Evolutionary conservation across 805 yeast genomes (phyloP).

Genomic region (Debaryomyces tyrocola): DNA sequence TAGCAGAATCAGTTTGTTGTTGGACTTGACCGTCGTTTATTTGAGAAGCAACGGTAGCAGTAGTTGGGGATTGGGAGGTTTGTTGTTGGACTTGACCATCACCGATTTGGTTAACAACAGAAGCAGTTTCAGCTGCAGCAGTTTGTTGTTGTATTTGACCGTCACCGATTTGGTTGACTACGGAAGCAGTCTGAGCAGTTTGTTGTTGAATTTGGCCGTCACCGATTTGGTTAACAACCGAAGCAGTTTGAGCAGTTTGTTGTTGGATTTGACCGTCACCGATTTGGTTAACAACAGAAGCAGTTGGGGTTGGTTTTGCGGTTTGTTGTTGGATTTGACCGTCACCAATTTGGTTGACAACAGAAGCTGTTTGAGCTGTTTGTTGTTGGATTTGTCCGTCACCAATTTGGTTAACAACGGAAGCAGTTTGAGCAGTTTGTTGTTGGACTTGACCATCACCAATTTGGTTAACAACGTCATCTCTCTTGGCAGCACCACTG

Average conservation of each 20-base stretch:
- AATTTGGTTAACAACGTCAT: slow-evolving; percentile 46
- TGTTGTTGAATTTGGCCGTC: slow-evolving; percentile 40
- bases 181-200: slow-evolving; percentile 33
- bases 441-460: slow-evolving; percentile 63
- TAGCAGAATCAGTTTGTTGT: slow-evolving; percentile 15
- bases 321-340: slow-evolving; percentile 35
- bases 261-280: slow-evolving; percentile 50
- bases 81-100: slow-evolving; percentile 37
- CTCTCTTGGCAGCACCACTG: slow-evolving; percentile 26
- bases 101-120: slow-evolving; percentile 31
- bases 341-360: slow-evolving; percentile 33
- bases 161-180: slow-evolving; percentile 46
- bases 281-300: slow-evolving; percentile 26
- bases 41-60: slow-evolving; percentile 23
- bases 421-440: slow-evolving; percentile 32
- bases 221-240: slow-evolving; percentile 31
- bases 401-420: slow-evolving; percentile 46
- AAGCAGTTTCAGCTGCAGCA: slow-evolving; percentile 28
- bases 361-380: slow-evolving; percentile 21
- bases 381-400: slow-evolving; percentile 51
- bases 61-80: slow-evolving; percentile 18
- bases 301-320: slow-evolving; percentile 14
- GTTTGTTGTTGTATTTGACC: slow-evolving; percentile 51
- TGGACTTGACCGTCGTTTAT: slow-evolving; percentile 35
- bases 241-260: slow-evolving; percentile 33